Percentiles rank a stretch among this genome's conserved stretches.
These are phyloP conservation scores for Cronartium ribicola DNA, from an alignment of 1,284 basidiomycete species.

Conservation along the genomic window DNA sequence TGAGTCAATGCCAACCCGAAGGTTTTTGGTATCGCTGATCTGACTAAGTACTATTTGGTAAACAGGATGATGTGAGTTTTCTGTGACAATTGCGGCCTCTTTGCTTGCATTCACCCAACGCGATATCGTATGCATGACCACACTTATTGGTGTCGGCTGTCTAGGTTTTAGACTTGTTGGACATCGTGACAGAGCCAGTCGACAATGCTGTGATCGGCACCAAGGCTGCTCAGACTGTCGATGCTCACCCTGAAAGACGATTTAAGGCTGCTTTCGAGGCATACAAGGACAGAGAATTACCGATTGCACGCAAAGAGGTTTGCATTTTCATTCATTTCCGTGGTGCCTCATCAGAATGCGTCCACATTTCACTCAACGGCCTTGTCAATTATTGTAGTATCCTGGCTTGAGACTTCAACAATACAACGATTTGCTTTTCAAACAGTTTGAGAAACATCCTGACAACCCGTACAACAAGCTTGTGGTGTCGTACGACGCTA, in stretches of 20 bases:
- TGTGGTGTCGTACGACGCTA: slow-evolving; percentile 50
- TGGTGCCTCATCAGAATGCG: background rate
- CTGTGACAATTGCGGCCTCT: slow-evolving; percentile 42
- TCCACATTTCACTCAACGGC: background rate
- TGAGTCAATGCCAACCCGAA: background rate
- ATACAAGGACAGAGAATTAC: slow-evolving; percentile 36
- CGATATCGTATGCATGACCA: slow-evolving; percentile 38
- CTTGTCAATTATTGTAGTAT: slow-evolving; percentile 40
- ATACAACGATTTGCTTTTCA: slow-evolving; percentile 51
- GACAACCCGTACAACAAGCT: slow-evolving; percentile 52
- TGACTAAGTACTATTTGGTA: background rate
- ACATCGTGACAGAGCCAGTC: slow-evolving; percentile 48
- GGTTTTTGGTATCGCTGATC: background rate
- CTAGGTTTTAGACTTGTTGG: slow-evolving; percentile 50
- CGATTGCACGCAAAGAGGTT: slow-evolving; percentile 27
- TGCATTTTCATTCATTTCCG: background rate
- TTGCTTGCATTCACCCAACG: slow-evolving; percentile 43
- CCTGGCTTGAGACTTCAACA: slow-evolving; percentile 51
- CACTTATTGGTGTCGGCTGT: slow-evolving; percentile 21
- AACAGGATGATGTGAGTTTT: slow-evolving; percentile 2
- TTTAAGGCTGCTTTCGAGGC: slow-evolving; percentile 47
- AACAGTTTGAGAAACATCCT: slow-evolving; percentile 51
- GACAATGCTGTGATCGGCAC: slow-evolving; percentile 49
- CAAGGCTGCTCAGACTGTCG: slow-evolving; percentile 49
- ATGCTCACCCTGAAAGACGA: slow-evolving; percentile 51